Base-by-base conservation (phyloP, 345 rosid genomes). In the Lumnitzera racemosa region DNA sequence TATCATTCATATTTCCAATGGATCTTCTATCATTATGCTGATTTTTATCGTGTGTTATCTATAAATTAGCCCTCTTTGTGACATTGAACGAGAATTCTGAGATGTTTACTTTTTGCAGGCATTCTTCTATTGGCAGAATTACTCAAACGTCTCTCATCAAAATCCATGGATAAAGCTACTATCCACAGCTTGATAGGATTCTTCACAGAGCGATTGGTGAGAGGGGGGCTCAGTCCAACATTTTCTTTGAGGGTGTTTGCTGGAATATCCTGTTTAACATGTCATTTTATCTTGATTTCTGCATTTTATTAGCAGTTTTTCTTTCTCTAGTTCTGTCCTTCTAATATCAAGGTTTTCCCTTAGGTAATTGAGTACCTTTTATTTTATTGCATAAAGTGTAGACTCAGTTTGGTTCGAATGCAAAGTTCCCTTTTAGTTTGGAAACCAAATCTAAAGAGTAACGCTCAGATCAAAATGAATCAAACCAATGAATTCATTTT, bases 131-230 rank as follows among this genome's bases (percentile, higher is more conserved):
- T 94, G 64, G 96, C 86, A 24, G 95, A 90, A 78, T 68, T 77
- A 50, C 85, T 94, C 46, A 29, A 63, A 43, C 15, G 12, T 69
- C 77, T 94, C 43, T 76, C 79, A 47, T 72, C 76, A 50, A 90
- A 80, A 82, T 79, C 86, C 29, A 46, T 90, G 56, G 87, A 79
- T 15, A 67, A 53, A 70, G 67, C 86, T 24, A 62, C 82, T 29
- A 58, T 86, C 25, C 91, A 83, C 65, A 80, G 77, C 70, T 73
- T 94, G 82, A 59, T 76, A 61, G 65, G 52, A 13, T 94, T 94
- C 75, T 90, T 90, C 69, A 41, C 83, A 1, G 87, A 81, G 15
- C 73, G 90, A 68, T 75, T 94, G 96, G 99, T 94, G 65, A 85
- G 92, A 73, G 53, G 61, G 58, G 55, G 59, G 64, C 52, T 25